Conservation (phyloP, 106 monocot species). For the Posidonia australis region DNA sequence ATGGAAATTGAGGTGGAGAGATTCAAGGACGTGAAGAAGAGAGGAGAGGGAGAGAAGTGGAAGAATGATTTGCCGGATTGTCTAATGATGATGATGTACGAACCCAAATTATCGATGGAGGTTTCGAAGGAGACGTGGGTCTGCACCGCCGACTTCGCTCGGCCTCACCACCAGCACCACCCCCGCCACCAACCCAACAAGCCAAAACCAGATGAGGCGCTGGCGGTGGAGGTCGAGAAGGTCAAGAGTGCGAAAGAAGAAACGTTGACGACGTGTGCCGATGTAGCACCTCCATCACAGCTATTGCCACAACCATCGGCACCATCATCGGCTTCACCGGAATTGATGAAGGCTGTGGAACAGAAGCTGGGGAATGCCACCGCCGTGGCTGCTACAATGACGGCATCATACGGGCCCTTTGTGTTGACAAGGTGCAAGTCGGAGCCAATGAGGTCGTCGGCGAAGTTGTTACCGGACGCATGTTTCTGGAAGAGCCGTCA, state of each 20-base stretch:
- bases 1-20: neutral
- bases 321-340: neutral
- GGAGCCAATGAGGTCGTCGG: conserved; percentile 82
- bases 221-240: neutral
- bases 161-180: conserved; percentile 26
- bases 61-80: conserved; percentile 62
- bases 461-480: conserved; percentile 55
- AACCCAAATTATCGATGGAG: conserved; percentile 97
- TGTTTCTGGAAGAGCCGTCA: conserved; percentile 98
- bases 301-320: neutral
- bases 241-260: neutral
- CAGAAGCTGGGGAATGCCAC: conserved; percentile 2
- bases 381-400: neutral
- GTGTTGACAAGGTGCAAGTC: conserved; percentile 91
- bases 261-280: neutral
- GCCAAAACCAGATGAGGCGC: neutral
- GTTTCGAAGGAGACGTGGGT: conserved; percentile 98
- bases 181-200: conserved; percentile 4
- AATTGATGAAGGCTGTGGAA: conserved; percentile 3
- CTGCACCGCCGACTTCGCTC: conserved; percentile 68
- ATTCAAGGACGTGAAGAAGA: conserved; percentile 6
- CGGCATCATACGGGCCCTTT: conserved; percentile 43
- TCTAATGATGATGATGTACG: conserved; percentile 93
- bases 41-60: conserved; percentile 14
- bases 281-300: neutral